phyloP scores from a whole-genome alignment of 2,329 filamentous ascomycete genomes.

The Xylaria sp. region DNA sequence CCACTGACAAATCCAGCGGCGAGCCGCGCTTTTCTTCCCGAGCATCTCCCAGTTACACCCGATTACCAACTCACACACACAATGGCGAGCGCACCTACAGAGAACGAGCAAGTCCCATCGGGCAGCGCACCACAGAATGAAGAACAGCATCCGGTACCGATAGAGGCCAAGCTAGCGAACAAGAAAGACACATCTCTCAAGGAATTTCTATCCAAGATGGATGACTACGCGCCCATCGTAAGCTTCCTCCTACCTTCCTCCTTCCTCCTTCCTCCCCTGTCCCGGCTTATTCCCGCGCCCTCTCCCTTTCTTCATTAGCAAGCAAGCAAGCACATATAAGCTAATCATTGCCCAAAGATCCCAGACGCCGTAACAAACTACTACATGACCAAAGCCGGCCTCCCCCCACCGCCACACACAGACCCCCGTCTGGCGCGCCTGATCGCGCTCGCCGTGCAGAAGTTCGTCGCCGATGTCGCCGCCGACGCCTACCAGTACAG shows the following conservation, averaged over 20 bases:
- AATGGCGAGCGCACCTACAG: constrained; percentile 47
- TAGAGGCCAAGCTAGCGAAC: constrained; percentile 73
- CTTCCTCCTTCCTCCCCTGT: background rate
- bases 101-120: constrained; percentile 48
- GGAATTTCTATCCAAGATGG: constrained; percentile 95
- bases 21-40: background rate
- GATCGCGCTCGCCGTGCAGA: constrained; percentile 96
- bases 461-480: constrained; percentile 97
- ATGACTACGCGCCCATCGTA: constrained; percentile 97
- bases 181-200: constrained; percentile 93
- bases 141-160: constrained; percentile 35
- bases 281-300: background rate
- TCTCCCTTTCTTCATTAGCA: constrained; percentile 12
- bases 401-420: constrained; percentile 90
- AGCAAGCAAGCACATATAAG: constrained; percentile 7
- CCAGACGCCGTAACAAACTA: constrained; percentile 97
- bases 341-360: constrained; percentile 68
- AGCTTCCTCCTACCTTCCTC: constrained; percentile 50
- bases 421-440: constrained; percentile 91
- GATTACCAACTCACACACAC: constrained; percentile 18
- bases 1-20: too few relatives aligned
- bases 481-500: constrained; percentile 98
- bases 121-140: constrained; percentile 44
- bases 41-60: background rate
- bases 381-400: constrained; percentile 95